Evolutionary conservation across 148 eudicot genomes (phyloP), one percentile per base, ranked within the genome.

Genomic region (Talinum fruticosum): DNA sequence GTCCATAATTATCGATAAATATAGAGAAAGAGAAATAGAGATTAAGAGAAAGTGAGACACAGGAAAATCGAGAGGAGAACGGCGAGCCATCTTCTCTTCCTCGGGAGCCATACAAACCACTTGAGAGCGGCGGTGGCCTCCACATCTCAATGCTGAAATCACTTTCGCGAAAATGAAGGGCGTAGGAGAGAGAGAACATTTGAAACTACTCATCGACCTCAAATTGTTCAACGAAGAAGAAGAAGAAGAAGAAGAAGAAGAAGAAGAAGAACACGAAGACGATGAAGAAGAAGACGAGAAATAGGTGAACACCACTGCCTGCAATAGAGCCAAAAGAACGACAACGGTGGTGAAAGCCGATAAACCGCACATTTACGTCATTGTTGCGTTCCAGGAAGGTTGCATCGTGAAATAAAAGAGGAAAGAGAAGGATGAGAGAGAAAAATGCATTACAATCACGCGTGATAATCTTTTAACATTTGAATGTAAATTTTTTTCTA

Each of bases 41-140:
- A 79, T 26, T 28, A 24, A 66, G 70, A 30, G 73, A 75, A 49
- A 78, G 26, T 76, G 73, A 51, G 53, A 34, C n/a, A 72, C 91
- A 19, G 98, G 98, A 35, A 94, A 94, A 86, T 94, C 98, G 57
- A 89, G 90, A 79, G 98, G 98, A 34, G 97, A 90, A 19, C 95
- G 98, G 75, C 93, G 97, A 79, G 95, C 92, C 84, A 89, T 84
- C 88, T 79, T 94, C 84, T 92, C 90, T 78, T 89, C 93, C 0
- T 94, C 94, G 10, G 98, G 98, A 61, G 96, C 98, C 97, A 92
- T 90, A 81, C 92, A 74, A 67, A 90, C 90, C 28, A 85, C 82
- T 37, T 76, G 83, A 73, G 75, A 66, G 5, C 79, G 73, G 33
- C 85, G 78, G 28, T 69, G 47, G 24, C 29, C 66, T 2, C 66